These are phyloP conservation scores for Mucor plumbeus DNA, from an alignment of 371 early-diverging fungal genomes.

Conservation along the genomic window DNA sequence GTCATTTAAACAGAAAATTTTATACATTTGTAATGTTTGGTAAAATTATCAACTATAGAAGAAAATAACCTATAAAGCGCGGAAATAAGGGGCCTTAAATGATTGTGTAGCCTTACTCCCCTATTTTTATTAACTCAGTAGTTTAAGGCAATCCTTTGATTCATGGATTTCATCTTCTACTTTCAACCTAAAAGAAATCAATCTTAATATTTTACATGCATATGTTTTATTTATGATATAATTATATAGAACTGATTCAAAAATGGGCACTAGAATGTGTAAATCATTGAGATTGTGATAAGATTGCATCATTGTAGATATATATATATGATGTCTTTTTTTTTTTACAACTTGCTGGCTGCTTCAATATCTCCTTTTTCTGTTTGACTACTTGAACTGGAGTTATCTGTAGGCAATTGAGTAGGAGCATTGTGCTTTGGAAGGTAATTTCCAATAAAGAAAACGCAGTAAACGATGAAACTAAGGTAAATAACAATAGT, in stretches of 20 bases:
- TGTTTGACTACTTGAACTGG: neutral
- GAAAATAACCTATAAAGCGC: neutral
- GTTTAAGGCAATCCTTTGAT: neutral
- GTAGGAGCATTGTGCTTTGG: constrained; percentile 13
- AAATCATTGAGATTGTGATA: neutral
- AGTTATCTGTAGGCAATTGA: neutral
- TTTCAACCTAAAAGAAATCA: neutral
- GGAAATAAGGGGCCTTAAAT: neutral
- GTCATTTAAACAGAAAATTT: too few species aligned
- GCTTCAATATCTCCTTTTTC: neutral
- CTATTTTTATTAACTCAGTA: neutral
- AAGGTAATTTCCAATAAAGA: constrained; percentile 24
- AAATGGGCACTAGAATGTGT: too few species aligned
- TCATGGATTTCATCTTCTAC: neutral
- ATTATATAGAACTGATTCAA: neutral
- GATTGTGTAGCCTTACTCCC: neutral
- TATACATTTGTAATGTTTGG: too few species aligned
- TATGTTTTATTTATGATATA: neutral
- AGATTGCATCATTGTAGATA: neutral
- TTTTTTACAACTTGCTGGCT: neutral
- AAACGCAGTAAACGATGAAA: constrained; percentile 13
- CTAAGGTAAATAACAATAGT: constrained; percentile 10
- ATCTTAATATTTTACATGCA: neutral
- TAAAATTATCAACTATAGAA: too few species aligned
- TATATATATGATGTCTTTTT: neutral